Conservation (phyloP, 108 stramenopile genomes). For the Mediolabrus comicus region DNA sequence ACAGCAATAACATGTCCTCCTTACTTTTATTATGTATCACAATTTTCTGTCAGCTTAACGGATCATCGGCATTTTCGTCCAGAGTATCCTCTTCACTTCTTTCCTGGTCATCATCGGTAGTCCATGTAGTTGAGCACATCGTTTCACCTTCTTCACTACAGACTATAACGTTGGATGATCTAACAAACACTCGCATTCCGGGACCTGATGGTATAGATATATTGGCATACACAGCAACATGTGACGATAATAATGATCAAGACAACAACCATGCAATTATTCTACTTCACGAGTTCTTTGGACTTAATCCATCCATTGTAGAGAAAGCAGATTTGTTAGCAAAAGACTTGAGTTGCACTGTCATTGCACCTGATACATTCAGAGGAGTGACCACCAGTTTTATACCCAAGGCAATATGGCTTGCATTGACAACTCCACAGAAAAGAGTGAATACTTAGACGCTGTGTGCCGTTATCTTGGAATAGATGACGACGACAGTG, state of each 20-base stretch:
- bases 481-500: background rate
- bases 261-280: conserved; percentile 1
- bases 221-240: background rate
- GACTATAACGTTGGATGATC: background rate
- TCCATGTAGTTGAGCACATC: background rate
- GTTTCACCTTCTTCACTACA: background rate
- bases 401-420: conserved; percentile 37
- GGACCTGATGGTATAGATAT: background rate
- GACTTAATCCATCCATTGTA: conserved; percentile 18
- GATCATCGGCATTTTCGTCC: background rate
- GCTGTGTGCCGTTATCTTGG: conserved; percentile 3
- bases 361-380: conserved; percentile 34
- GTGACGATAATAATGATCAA: background rate
- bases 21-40: background rate
- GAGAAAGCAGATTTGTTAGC: conserved; percentile 6
- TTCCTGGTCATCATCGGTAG: background rate
- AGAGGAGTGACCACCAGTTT: conserved; percentile 14
- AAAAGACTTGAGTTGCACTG: conserved; percentile 17
- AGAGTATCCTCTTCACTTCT: background rate
- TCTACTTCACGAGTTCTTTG: conserved; percentile 36
- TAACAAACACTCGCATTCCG: background rate
- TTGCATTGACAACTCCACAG: conserved; percentile 29
- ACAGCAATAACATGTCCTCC: background rate
- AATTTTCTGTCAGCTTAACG: background rate
- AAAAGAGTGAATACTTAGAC: conserved; percentile 37